Evolutionary conservation across 306 rosid species (phyloP).

Genomic region (Coriaria nepalensis): DNA sequence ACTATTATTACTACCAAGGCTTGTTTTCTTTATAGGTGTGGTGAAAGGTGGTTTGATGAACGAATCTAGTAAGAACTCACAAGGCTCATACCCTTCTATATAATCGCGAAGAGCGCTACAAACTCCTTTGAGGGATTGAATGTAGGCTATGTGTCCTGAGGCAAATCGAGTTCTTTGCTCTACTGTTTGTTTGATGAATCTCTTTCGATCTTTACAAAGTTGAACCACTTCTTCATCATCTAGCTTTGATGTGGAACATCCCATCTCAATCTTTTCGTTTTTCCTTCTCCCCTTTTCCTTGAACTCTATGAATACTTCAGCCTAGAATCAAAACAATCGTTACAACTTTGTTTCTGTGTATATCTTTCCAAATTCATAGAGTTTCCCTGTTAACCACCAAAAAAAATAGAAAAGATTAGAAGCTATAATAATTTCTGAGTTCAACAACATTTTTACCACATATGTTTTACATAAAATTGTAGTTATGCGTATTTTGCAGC

Average conservation of each 20-base stretch:
- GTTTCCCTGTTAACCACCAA: conserved; percentile 18
- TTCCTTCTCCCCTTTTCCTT: conserved; percentile 8
- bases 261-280: conserved; percentile 43
- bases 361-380: conserved; percentile 53
- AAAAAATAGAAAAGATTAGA: conserved; percentile 2
- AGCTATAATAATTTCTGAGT: too few species aligned
- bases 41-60: conserved; percentile 42
- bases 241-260: conserved; percentile 80
- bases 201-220: conserved; percentile 80
- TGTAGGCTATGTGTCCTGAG: conserved; percentile 58
- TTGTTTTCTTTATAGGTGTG: conserved; percentile 44
- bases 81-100: conserved; percentile 50
- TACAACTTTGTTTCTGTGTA: conserved; percentile 25
- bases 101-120: conserved; percentile 72
- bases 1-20: conserved; percentile 14
- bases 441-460: too few species aligned
- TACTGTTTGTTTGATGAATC: conserved; percentile 74
- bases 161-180: conserved; percentile 64
- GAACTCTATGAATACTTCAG: conserved; percentile 39
- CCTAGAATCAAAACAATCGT: conserved; percentile 39
- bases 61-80: conserved; percentile 43
- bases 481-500: too few species aligned
- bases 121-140: conserved; percentile 57
- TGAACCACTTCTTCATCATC: conserved; percentile 81
- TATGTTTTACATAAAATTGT: too few species aligned